Evolutionary conservation across 2,329 filamentous ascomycete genomes (phyloP).

Genomic region (Periconia sp.): DNA sequence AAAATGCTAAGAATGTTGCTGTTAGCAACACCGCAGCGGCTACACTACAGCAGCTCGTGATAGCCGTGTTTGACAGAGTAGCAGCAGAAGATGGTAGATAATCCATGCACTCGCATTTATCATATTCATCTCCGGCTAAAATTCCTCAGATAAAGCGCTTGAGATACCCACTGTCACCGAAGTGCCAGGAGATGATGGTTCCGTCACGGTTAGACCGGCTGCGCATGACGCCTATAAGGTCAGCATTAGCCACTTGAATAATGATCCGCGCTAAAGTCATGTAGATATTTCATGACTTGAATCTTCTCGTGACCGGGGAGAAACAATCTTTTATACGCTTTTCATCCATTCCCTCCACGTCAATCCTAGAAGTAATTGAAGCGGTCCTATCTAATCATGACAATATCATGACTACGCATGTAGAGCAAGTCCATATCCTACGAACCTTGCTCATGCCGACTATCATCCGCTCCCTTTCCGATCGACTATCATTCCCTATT

Average conservation of each 20-base stretch:
- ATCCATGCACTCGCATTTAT: not conserved
- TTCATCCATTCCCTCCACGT: constrained; percentile 77
- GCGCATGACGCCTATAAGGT: constrained; percentile 85
- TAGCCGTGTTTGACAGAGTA: constrained; percentile 92
- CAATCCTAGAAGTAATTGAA: constrained; percentile 90
- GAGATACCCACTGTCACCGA: constrained; percentile 68
- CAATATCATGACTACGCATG: constrained; percentile 76
- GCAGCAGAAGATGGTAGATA: constrained; percentile 75
- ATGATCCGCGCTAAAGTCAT: constrained; percentile 8
- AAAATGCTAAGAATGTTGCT: constrained; percentile 89
- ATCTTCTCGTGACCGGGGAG: constrained; percentile 83
- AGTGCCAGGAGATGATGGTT: constrained; percentile 69
- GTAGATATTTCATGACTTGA: constrained; percentile 86
- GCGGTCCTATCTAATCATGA: constrained; percentile 86
- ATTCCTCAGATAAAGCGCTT: constrained; percentile 40
- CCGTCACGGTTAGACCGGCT: constrained; percentile 72
- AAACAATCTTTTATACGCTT: constrained; percentile 82
- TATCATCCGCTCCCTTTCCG: constrained; percentile 77
- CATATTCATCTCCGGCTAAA: not conserved
- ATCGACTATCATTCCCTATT: constrained; percentile 78
- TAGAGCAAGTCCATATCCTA: constrained; percentile 81
- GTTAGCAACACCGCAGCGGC: constrained; percentile 96
- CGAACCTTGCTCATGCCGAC: constrained; percentile 81
- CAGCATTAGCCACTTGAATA: not conserved
- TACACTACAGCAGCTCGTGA: constrained; percentile 92